Conservation (phyloP, 1,284 basidiomycete genomes). For the Mycena citricolor region DNA sequence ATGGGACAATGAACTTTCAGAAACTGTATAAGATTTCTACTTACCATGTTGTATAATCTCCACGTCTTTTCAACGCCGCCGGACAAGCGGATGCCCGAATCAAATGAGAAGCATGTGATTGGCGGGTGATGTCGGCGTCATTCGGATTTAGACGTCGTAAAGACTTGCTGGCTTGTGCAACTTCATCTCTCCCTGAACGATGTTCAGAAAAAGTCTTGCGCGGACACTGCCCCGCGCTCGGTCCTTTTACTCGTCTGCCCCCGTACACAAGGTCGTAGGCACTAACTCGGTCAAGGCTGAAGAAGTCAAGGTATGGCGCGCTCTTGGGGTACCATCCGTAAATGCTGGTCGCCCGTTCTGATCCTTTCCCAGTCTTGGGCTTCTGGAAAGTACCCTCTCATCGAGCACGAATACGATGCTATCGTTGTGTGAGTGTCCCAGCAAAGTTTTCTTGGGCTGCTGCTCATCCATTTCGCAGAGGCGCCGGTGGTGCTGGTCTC, state of each 20-base stretch:
- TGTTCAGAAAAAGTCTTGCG: slow-evolving; percentile 23
- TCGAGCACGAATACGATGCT: slow-evolving; percentile 98
- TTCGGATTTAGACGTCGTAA: not conserved
- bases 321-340: slow-evolving; percentile 23
- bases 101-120: slow-evolving; percentile 44
- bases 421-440: slow-evolving; percentile 84
- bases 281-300: slow-evolving; percentile 81
- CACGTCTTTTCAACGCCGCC: too few relatives aligned
- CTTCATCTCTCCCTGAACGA: slow-evolving; percentile 10
- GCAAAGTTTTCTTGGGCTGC: slow-evolving; percentile 11
- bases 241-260: slow-evolving; percentile 62
- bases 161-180: too few relatives aligned
- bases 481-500: slow-evolving; percentile 97
- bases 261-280: slow-evolving; percentile 63
- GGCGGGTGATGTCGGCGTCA: slow-evolving; percentile 24
- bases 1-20: too few relatives aligned
- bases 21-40: too few relatives aligned
- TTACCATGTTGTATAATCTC: too few relatives aligned
- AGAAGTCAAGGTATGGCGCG: slow-evolving; percentile 81
- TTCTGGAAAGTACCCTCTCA: slow-evolving; percentile 88
- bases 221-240: slow-evolving; percentile 46
- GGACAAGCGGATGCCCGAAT: too few relatives aligned
- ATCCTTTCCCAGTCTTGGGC: slow-evolving; percentile 59
- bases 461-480: slow-evolving; percentile 49
- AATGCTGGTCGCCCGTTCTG: slow-evolving; percentile 19